These are phyloP conservation scores for Effrenium voratum DNA, from an alignment of 73 alveolate species.

Conservation along the genomic window DNA sequence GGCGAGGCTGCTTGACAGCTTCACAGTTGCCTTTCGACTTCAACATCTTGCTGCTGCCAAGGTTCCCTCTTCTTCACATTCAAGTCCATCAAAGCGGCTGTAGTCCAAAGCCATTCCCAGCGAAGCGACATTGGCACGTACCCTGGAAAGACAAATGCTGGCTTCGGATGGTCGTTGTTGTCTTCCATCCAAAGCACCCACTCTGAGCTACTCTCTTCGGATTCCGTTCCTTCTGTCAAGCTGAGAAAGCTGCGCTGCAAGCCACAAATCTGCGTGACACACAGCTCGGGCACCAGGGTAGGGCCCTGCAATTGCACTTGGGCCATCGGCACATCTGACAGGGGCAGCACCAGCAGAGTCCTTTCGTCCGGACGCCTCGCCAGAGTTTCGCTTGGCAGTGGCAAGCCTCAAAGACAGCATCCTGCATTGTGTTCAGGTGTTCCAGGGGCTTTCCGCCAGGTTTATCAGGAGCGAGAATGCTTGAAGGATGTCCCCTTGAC, in stretches of 20 bases:
- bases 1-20: too few relatives aligned
- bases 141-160: too few relatives aligned
- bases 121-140: too few relatives aligned
- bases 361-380: not conserved
- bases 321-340: slow-evolving; percentile 20
- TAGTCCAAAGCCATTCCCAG: not conserved
- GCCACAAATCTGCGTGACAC: too few relatives aligned
- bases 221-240: not conserved
- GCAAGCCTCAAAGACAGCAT: not conserved
- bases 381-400: too few relatives aligned
- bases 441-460: too few relatives aligned
- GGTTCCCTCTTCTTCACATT: not conserved
- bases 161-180: too few relatives aligned
- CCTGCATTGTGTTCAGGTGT: too few relatives aligned
- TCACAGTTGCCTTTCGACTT: too few relatives aligned
- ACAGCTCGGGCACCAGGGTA: too few relatives aligned
- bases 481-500: too few relatives aligned
- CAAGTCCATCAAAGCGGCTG: not conserved
- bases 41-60: not conserved
- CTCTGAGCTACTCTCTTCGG: not conserved
- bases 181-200: not conserved
- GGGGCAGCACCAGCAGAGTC: slow-evolving; percentile 28
- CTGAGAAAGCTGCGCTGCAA: not conserved
- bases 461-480: too few relatives aligned
- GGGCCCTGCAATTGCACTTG: not conserved